phyloP scores from a whole-genome alignment of 257 asterid species.

The Vinca minor region DNA sequence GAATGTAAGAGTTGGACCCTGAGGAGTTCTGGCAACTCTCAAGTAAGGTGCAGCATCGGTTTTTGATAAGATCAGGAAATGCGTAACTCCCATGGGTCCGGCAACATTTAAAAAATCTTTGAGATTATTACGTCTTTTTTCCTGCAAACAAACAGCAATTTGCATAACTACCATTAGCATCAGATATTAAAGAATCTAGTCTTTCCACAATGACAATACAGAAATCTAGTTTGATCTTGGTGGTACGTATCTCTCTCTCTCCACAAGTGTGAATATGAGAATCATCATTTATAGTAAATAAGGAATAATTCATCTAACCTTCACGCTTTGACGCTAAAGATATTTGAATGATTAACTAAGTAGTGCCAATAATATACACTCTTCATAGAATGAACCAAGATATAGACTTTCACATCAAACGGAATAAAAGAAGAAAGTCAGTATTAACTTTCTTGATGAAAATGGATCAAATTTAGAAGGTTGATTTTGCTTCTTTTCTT shows the following conservation, averaged over 20 bases:
- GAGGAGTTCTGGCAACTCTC: constrained; percentile 78
- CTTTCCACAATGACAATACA: neutral
- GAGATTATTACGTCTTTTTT: constrained; percentile 71
- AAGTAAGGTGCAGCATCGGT: constrained; percentile 63
- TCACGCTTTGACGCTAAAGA: neutral
- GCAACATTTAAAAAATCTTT: constrained; percentile 78
- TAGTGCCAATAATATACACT: neutral
- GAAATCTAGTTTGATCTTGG: neutral
- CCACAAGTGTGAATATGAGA: neutral
- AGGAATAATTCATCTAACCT: neutral
- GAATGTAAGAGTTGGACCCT: constrained; percentile 92
- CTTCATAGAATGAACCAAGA: neutral
- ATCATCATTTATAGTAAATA: neutral
- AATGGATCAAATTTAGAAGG: no score
- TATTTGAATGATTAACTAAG: neutral
- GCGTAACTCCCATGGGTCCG: constrained; percentile 91
- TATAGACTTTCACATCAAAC: no score
- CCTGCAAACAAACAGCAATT: constrained; percentile 37
- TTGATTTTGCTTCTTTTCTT: no score
- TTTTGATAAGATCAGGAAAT: constrained; percentile 78
- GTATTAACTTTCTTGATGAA: no score
- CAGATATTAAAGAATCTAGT: neutral
- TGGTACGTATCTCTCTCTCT: neutral
- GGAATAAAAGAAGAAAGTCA: no score
- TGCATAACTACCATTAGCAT: neutral